Base-by-base conservation (phyloP, 1,284 basidiomycete species). In the Puccinia novopanici region DNA sequence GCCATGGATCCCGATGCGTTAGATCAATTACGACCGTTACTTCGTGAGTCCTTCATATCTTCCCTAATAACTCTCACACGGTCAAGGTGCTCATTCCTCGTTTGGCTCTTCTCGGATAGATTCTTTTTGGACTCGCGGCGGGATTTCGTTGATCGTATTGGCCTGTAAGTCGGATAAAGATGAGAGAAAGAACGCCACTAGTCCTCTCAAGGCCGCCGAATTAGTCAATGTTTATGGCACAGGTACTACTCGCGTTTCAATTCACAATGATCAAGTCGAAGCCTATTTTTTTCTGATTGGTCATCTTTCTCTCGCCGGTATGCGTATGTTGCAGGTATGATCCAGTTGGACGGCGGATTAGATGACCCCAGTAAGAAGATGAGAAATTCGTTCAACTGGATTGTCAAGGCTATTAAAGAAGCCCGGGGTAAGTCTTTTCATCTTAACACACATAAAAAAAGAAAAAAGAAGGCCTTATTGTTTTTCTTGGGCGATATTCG, bases 71-170 rank as follows among this genome's bases (percentile, higher is more conserved):
- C 6, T 27, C 42, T n/a, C 27, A 27, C 27, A 48, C 17, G 52
- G 30, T 76, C 48, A n/a, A 42, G 8, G 13, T 2, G 19, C 17
- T 50, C 1, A 65, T 75, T 45, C 45, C 15, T 13, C n/a, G 27
- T 45, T 6, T 79, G 30, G 22, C 54, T 27, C 5, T 24, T 61
- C 40, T 52, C 19, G 4, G 19, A 63, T 68, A 83, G 82, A 83
- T 37, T 83, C 83, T 5, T 85, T 85, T 77, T 85, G 84, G 84
- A 84, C 82, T 9, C 80, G 84, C 19, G 85, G 84, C 4, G 82
- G 82, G 9, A 82, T 82, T 30, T 75, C 82, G 22, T 77, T 84
- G 48, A 84, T 85, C 73, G 85, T 85, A 6, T 81, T 85, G 37
- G 85, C 84, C 0, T 85, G 84, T 74, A 85, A 85, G 55, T 84